phyloP scores from a whole-genome alignment of 129 eudicot genomes.

The Rutidosis leptorrhynchoides region DNA sequence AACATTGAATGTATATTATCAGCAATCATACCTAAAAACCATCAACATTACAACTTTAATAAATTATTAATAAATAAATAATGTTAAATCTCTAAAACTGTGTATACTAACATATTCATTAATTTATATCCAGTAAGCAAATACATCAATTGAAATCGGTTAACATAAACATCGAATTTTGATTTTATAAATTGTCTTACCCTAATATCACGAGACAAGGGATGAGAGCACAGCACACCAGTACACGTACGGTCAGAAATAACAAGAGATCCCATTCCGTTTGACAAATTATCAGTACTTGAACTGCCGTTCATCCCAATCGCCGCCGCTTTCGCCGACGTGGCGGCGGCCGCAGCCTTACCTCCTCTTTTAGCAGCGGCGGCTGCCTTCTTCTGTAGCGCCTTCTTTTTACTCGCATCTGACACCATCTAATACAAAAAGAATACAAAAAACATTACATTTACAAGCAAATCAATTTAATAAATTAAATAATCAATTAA shows the following conservation, averaged over 20 bases:
- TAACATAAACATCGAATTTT: neutral
- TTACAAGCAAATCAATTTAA: conserved; percentile 16
- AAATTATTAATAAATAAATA: no score
- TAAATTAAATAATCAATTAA: neutral
- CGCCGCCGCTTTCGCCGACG: conserved; percentile 34
- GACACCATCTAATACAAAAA: conserved; percentile 63
- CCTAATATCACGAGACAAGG: conserved; percentile 90
- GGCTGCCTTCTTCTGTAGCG: conserved; percentile 93
- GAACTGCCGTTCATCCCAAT: conserved; percentile 46
- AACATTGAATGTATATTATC: neutral
- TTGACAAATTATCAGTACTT: conserved; percentile 50
- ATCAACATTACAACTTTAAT: no score
- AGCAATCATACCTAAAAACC: no score
- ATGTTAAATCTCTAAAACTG: neutral
- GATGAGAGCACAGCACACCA: conserved; percentile 90
- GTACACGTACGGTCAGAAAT: conserved; percentile 96
- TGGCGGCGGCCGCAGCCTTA: conserved; percentile 55
- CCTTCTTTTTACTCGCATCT: conserved; percentile 96
- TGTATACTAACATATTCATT: conserved; percentile 9
- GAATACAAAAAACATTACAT: neutral
- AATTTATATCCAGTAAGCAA: neutral
- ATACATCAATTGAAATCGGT: neutral
- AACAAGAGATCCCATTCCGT: conserved; percentile 54
- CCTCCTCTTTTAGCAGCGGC: conserved; percentile 92
- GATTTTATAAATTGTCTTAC: conserved; percentile 28